phyloP scores from a whole-genome alignment of 2,329 filamentous ascomycete genomes.

The Sporothrix phasma region DNA sequence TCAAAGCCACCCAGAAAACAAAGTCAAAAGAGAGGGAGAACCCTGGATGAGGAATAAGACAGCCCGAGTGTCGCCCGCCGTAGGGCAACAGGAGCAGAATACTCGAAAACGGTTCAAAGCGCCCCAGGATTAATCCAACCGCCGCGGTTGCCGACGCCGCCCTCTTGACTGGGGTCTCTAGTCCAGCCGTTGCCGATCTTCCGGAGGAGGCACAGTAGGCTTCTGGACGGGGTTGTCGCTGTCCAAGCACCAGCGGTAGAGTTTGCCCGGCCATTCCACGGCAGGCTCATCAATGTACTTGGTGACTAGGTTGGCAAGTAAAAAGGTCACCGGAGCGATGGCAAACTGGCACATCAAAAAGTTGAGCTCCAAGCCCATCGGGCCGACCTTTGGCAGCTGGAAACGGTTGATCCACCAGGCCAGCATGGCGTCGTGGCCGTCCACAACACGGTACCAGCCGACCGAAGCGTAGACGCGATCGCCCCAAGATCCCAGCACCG shows the following conservation, averaged over 20 bases:
- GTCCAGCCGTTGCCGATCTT: slow-evolving; percentile 14
- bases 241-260: slow-evolving; percentile 36
- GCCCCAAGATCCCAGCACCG: slow-evolving; percentile 48
- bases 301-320: slow-evolving; percentile 47
- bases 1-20: not conserved
- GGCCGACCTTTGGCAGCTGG: slow-evolving; percentile 44
- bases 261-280: slow-evolving; percentile 46
- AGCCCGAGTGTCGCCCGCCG: too few relatives aligned
- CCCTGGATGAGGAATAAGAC: not conserved
- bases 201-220: not conserved
- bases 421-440: slow-evolving; percentile 33
- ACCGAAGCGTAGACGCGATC: slow-evolving; percentile 54
- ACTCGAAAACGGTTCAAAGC: too few relatives aligned
- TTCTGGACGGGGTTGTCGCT: not conserved
- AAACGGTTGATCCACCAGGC: slow-evolving; percentile 48
- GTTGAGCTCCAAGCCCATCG: slow-evolving; percentile 49
- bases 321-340: slow-evolving; percentile 49
- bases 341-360: slow-evolving; percentile 52
- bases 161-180: too few relatives aligned
- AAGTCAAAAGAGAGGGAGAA: not conserved
- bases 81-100: too few relatives aligned
- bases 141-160: too few relatives aligned
- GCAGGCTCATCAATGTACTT: slow-evolving; percentile 49
- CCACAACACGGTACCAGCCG: slow-evolving; percentile 40
- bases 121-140: not conserved